phyloP scores from a whole-genome alignment of 2,329 filamentous ascomycete genomes.

The Fusarium ramigenum region DNA sequence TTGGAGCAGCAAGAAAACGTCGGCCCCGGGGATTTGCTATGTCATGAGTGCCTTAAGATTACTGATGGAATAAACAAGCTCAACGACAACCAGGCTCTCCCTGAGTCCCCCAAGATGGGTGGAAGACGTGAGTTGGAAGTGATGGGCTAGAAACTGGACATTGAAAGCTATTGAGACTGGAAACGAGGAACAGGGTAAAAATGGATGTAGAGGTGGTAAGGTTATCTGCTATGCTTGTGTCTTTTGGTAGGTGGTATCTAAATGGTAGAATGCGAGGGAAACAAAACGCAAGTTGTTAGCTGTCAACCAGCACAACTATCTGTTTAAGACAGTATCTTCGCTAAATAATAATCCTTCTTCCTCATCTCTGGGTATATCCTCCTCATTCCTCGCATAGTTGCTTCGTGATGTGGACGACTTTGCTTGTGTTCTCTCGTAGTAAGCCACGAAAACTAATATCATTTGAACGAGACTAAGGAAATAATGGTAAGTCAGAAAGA shows the following conservation, averaged over 20 bases:
- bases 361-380: neutral
- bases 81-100: constrained; percentile 2
- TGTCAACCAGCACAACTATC: neutral
- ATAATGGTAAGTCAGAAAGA: neutral
- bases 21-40: constrained; percentile 8
- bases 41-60: neutral
- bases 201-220: neutral
- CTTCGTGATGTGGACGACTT: neutral
- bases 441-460: constrained; percentile 8
- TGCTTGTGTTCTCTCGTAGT: constrained; percentile 7
- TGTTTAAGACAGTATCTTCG: neutral
- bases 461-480: constrained; percentile 4
- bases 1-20: neutral
- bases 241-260: neutral
- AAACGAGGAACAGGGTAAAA: neutral
- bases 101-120: neutral
- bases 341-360: constrained; percentile 10
- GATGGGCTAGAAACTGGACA: neutral
- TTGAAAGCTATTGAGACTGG: neutral
- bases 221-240: neutral
- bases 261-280: neutral
- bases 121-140: neutral
- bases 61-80: neutral
- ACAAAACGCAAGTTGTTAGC: neutral
- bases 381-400: neutral